phyloP scores from a whole-genome alignment of 2,329 filamentous ascomycete genomes.

The Pseudomassariella vexata region DNA sequence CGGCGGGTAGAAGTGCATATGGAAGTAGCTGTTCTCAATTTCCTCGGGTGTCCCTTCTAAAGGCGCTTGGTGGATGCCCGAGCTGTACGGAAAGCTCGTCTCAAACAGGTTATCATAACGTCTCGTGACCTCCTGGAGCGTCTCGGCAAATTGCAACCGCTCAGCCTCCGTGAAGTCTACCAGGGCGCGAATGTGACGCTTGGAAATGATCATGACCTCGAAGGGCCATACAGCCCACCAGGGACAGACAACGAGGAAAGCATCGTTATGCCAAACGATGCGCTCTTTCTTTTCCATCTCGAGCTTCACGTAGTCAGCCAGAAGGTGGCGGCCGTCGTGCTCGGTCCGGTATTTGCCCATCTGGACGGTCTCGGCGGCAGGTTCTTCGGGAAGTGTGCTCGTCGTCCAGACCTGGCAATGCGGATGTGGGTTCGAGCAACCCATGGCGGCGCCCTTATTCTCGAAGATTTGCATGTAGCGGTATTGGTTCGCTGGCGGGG shows the following conservation, averaged over 20 bases:
- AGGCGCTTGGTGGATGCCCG: constrained; percentile 93
- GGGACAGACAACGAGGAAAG: constrained; percentile 82
- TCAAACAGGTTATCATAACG: constrained; percentile 97
- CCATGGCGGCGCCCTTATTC: constrained; percentile 97
- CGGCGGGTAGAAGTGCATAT: constrained; percentile 97
- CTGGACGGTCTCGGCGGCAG: constrained; percentile 69
- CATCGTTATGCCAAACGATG: constrained; percentile 79
- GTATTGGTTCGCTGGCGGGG: constrained; percentile 67
- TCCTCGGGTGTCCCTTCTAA: constrained; percentile 77
- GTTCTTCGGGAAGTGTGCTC: constrained; percentile 85
- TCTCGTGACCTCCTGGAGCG: constrained; percentile 80
- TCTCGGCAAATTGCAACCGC: constrained; percentile 69
- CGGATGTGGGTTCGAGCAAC: constrained; percentile 96
- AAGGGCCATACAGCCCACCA: constrained; percentile 99
- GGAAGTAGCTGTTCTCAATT: constrained; percentile 81
- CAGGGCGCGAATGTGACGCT: constrained; percentile 75
- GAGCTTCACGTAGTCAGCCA: constrained; percentile 81
- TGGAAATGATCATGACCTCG: constrained; percentile 84
- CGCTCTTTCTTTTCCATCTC: constrained; percentile 79
- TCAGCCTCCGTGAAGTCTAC: constrained; percentile 74
- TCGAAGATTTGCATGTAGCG: constrained; percentile 99
- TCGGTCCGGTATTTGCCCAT: constrained; percentile 72
- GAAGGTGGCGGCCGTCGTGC: constrained; percentile 67
- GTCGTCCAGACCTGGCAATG: constrained; percentile 97
- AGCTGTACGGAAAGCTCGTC: constrained; percentile 94